Base-by-base conservation (phyloP, 148 eudicot genomes). In the Silene conica region DNA sequence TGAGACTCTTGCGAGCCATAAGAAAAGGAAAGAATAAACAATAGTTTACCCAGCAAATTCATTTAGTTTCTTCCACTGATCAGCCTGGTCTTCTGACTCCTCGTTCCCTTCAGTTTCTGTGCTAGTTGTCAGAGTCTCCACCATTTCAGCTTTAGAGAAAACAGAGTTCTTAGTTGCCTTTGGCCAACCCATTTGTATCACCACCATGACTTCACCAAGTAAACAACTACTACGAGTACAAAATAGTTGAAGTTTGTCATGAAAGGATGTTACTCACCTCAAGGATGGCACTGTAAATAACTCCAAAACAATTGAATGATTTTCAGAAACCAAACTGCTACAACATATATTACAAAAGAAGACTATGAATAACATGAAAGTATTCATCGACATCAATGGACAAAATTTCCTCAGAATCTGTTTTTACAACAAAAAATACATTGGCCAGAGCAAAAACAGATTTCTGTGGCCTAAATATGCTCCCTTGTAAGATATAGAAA, bases 31-130 rank as follows among this genome's bases (percentile, higher is more conserved):
- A 43, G 55, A 38, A 70, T 66, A 46, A 31, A 20, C 3, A 31
- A n/a, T 56, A 68, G 56, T 43, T 76, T 94, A 94, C 98, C 98
- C 97, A 19, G 92, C 98, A 79, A 88, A 77, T 78, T 92, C 90
- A 84, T 88, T 87, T 60, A 94, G 74, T 76, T 82, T 80, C 76
- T 86, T 87, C 97, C 86, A 89, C 19, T 82, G 38, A 71, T 87
- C 97, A 78, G 77, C 64, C 71, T 92, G 77, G 57, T 86, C 96
- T 81, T 19, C 86, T 18, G 86, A 80, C 66, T 84, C 88, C 64
- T 80, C 81, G 74, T 46, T 73, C 43, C 74, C 79, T 16, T 85
- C 89, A 1, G 82, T 5, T 48, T 80, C 76, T 19, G 87, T 69
- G 71, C 74, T 80, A 11, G 65, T 76, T 77, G 77, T 71, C 71